These are phyloP conservation scores for Juglanconis juglandina DNA, from an alignment of 2,329 filamentous ascomycete genomes.

Conservation along the genomic window DNA sequence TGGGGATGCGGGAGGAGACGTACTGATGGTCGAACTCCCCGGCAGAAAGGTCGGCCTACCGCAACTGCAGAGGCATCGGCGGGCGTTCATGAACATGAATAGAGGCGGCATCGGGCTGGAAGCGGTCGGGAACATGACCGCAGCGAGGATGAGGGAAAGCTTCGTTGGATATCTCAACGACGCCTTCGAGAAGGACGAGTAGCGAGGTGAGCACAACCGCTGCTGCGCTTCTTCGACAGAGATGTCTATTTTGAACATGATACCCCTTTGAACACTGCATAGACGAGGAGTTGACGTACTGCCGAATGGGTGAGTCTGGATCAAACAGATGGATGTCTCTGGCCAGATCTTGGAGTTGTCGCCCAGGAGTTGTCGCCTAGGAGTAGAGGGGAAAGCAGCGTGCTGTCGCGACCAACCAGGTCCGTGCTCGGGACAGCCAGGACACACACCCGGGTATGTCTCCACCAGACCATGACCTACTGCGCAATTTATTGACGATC, in stretches of 20 bases:
- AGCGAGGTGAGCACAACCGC: conserved; percentile 17
- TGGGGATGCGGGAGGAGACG: conserved; percentile 33
- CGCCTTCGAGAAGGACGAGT: conserved; percentile 57
- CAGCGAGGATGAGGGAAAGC: conserved; percentile 54
- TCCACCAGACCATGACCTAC: no score
- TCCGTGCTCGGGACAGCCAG: no score
- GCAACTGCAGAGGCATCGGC: conserved; percentile 71
- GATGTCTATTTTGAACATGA: conserved; percentile 3
- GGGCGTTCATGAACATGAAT: conserved; percentile 75
- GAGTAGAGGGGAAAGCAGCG: no score
- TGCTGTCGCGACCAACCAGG: no score
- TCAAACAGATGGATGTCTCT: no score
- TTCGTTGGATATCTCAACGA: conserved; percentile 68
- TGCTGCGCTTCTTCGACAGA: neutral
- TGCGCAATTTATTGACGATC: no score
- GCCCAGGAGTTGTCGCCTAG: no score
- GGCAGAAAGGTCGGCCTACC: conserved; percentile 64
- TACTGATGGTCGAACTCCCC: conserved; percentile 62
- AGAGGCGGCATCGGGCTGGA: conserved; percentile 63
- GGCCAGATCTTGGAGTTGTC: no score
- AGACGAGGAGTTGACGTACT: no score
- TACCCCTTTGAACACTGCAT: conserved; percentile 6
- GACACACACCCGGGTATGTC: no score
- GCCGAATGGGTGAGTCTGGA: no score
- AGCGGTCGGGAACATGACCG: conserved; percentile 50